Evolutionary conservation across 2,329 filamentous ascomycete genomes (phyloP).

Genomic region (Orbilia oligospora): DNA sequence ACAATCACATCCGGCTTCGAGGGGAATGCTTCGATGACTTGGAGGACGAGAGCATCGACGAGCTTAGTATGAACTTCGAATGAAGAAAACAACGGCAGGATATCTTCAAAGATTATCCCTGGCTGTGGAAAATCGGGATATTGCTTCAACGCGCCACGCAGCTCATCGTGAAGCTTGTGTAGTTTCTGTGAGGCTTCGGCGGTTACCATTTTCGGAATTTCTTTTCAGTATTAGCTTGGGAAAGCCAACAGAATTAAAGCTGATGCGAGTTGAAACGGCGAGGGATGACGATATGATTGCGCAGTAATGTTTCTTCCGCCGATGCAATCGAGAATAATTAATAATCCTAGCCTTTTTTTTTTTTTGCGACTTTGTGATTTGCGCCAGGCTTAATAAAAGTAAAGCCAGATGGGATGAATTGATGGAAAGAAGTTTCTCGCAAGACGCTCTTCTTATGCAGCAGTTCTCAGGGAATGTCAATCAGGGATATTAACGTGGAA

Average conservation of each 20-base stretch:
- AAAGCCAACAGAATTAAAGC: slow-evolving; percentile 32
- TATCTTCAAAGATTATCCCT: slow-evolving; percentile 97
- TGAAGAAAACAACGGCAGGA: slow-evolving; percentile 93
- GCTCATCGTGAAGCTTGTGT: slow-evolving; percentile 63
- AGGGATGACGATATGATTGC: slow-evolving; percentile 6
- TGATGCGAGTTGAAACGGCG: slow-evolving; percentile 8
- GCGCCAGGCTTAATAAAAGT: not conserved
- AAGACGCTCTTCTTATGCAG: slow-evolving; percentile 21
- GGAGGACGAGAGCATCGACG: slow-evolving; percentile 86
- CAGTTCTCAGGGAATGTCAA: slow-evolving; percentile 37
- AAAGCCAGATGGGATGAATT: not conserved
- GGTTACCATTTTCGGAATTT: slow-evolving; percentile 38
- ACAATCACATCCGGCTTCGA: slow-evolving; percentile 85
- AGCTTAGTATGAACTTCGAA: slow-evolving; percentile 81
- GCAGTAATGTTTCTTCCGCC: not conserved
- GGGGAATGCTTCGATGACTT: slow-evolving; percentile 77
- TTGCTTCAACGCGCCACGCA: slow-evolving; percentile 82
- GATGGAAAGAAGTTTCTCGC: slow-evolving; percentile 2
- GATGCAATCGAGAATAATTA: not conserved
- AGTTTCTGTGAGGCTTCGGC: slow-evolving; percentile 47
- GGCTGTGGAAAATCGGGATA: slow-evolving; percentile 92
- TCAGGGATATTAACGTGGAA: slow-evolving; percentile 26
- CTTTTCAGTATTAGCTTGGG: slow-evolving; percentile 9
- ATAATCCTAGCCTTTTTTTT: not conserved
- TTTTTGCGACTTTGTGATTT: not conserved